Evolutionary conservation across 768 basidiomycete species (phyloP).

Genomic region (Amanita exitialis): DNA sequence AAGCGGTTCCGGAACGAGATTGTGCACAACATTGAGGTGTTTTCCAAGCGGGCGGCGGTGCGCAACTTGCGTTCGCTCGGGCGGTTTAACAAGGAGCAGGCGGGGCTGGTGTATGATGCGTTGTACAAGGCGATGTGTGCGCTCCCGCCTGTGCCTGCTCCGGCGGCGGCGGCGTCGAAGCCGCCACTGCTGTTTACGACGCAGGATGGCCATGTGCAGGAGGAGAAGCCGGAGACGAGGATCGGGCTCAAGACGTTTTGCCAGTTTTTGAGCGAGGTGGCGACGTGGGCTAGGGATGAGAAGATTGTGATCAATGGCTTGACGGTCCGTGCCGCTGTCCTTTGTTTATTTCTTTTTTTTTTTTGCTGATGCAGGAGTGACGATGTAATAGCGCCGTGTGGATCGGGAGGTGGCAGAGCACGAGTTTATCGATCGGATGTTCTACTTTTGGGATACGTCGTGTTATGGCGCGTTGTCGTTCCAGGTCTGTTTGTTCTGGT

Average conservation of each 20-base stretch:
- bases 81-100: slow-evolving; percentile 80
- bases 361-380: slow-evolving; percentile 5
- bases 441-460: slow-evolving; percentile 89
- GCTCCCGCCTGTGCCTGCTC: slow-evolving; percentile 53
- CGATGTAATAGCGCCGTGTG: slow-evolving; percentile 58
- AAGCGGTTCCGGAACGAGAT: slow-evolving; percentile 82
- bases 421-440: slow-evolving; percentile 88
- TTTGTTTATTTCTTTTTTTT: not conserved
- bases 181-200: slow-evolving; percentile 35
- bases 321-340: slow-evolving; percentile 36
- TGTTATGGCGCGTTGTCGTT: slow-evolving; percentile 79
- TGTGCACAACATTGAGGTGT: slow-evolving; percentile 86
- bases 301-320: slow-evolving; percentile 89
- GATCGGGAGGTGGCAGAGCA: slow-evolving; percentile 92
- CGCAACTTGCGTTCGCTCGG: slow-evolving; percentile 77
- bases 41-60: slow-evolving; percentile 85
- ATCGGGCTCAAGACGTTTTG: slow-evolving; percentile 81
- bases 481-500: slow-evolving; percentile 43
- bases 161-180: slow-evolving; percentile 28
- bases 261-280: slow-evolving; percentile 84
- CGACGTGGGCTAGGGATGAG: slow-evolving; percentile 94
- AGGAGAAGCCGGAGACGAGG: slow-evolving; percentile 83
- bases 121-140: slow-evolving; percentile 78
- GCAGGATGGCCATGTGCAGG: slow-evolving; percentile 36
- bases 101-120: slow-evolving; percentile 85